phyloP scores from a whole-genome alignment of 768 basidiomycete genomes.

The Leccinum variicolor region DNA sequence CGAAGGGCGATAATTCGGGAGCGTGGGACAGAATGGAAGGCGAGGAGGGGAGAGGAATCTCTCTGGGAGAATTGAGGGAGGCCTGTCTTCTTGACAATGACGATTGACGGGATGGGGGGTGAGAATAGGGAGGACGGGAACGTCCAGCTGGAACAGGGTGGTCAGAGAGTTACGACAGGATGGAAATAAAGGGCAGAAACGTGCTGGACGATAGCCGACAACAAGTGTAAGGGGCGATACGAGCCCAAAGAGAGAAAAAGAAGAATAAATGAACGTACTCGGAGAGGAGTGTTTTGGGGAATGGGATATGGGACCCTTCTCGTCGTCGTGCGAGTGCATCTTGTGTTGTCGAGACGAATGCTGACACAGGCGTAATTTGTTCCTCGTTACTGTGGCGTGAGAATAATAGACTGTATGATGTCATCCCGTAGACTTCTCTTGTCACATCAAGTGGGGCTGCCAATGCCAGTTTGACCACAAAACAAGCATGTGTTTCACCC shows the following conservation, averaged over 20 bases:
- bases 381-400: constrained; percentile 7
- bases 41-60: neutral
- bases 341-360: neutral
- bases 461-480: neutral
- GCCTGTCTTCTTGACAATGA: neutral
- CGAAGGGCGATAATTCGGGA: neutral
- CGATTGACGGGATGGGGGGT: neutral
- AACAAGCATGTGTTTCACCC: neutral
- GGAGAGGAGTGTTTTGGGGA: neutral
- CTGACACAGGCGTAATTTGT: neutral
- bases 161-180: neutral
- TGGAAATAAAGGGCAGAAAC: neutral
- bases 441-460: neutral
- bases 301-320: neutral
- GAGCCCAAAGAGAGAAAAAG: neutral
- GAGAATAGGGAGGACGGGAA: neutral
- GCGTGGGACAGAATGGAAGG: neutral
- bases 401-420: neutral
- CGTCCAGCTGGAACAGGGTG: neutral
- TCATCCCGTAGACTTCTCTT: neutral
- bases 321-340: neutral
- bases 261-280: neutral
- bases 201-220: neutral
- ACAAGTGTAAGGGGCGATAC: neutral
- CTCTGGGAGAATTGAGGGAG: neutral